phyloP scores from a whole-genome alignment of 2,329 filamentous ascomycete genomes.

The Diaporthe eres region DNA sequence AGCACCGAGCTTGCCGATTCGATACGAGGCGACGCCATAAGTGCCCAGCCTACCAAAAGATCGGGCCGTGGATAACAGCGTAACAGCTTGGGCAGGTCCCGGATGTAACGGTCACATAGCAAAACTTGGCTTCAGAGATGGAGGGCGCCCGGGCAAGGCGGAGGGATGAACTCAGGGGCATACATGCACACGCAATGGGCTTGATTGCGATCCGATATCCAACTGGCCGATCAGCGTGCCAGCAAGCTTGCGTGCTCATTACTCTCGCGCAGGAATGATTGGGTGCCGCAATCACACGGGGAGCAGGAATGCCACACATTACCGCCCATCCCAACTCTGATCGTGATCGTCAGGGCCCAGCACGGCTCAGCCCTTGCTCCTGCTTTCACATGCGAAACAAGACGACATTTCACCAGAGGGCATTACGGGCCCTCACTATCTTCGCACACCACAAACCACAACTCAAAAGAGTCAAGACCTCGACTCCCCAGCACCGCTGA shows the following conservation, averaged over 20 bases:
- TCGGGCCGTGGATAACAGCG: slow-evolving; percentile 19
- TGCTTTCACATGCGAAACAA: slow-evolving; percentile 32
- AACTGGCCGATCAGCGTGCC: slow-evolving; percentile 30
- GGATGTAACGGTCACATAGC: slow-evolving; percentile 20
- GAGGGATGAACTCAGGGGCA: slow-evolving; percentile 16
- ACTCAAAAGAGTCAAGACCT: slow-evolving; percentile 19
- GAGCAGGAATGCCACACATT: slow-evolving; percentile 21
- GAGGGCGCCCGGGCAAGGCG: background rate
- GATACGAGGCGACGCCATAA: slow-evolving; percentile 5
- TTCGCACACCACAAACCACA: background rate
- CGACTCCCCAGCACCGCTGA: slow-evolving; percentile 26
- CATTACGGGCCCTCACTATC: background rate
- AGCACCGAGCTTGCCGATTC: slow-evolving; percentile 28
- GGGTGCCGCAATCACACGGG: slow-evolving; percentile 12
- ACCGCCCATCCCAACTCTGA: slow-evolving; percentile 16
- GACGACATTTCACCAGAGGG: background rate
- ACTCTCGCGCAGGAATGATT: slow-evolving; percentile 14
- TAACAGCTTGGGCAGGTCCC: background rate
- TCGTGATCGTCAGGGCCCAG: slow-evolving; percentile 31
- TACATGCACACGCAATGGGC: background rate
- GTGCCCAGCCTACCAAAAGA: background rate
- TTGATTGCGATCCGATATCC: slow-evolving; percentile 32
- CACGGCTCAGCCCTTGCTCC: background rate
- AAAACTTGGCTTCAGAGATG: background rate
- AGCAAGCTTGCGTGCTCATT: slow-evolving; percentile 16